These are phyloP conservation scores for Ophiocytium majus DNA, from an alignment of 352 stramenopile species.

Conservation along the genomic window DNA sequence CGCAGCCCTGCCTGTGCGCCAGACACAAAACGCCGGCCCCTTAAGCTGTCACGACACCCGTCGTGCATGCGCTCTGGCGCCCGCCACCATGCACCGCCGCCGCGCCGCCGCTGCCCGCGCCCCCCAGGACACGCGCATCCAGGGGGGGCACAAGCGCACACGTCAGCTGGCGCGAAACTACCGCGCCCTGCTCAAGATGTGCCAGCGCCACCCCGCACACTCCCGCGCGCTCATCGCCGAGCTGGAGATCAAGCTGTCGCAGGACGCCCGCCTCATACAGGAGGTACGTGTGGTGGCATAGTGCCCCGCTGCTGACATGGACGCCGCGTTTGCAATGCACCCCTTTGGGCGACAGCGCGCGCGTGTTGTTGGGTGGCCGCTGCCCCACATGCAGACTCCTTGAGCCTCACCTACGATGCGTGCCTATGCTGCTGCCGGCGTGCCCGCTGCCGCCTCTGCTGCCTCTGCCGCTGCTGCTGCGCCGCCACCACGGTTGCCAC, in stretches of 20 bases:
- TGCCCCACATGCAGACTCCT: not conserved
- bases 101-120: no score
- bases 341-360: not conserved
- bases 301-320: not conserved
- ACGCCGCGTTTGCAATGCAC: not conserved
- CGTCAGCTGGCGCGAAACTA: conserved; percentile 44
- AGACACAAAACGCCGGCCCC: no score
- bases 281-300: conserved; percentile 20
- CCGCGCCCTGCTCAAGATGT: conserved; percentile 48
- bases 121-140: not conserved
- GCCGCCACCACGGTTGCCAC: no score
- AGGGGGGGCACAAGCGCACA: conserved; percentile 30
- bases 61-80: no score
- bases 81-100: no score
- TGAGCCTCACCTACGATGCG: not conserved
- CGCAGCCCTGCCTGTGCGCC: no score
- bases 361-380: not conserved
- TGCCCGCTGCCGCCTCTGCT: not conserved
- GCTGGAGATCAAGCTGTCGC: conserved; percentile 49
- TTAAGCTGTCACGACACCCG: no score
- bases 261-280: conserved; percentile 40
- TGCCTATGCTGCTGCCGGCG: not conserved
- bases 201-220: conserved; percentile 45
- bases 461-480: not conserved
- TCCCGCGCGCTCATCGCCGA: conserved; percentile 44